Conservation (phyloP, 768 basidiomycete genomes). For the Mycena polygramma region DNA sequence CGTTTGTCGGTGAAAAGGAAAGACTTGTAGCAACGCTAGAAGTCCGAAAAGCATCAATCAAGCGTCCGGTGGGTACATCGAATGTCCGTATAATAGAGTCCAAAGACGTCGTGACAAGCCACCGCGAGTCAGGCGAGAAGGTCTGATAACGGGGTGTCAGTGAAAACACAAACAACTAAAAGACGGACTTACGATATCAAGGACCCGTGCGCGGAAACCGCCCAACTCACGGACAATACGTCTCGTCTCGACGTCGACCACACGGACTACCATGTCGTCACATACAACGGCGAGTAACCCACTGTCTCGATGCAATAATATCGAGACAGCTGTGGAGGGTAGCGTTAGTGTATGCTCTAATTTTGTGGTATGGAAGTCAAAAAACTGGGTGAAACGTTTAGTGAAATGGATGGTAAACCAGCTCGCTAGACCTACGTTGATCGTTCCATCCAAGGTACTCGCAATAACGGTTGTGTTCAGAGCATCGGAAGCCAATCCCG, state of each 20-base stretch:
- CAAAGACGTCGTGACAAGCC: conserved; percentile 90
- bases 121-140: conserved; percentile 95
- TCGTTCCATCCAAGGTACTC: conserved; percentile 87
- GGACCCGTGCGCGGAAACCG: conserved; percentile 85
- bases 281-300: conserved; percentile 86
- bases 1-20: conserved; percentile 93
- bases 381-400: conserved; percentile 73
- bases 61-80: conserved; percentile 91
- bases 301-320: conserved; percentile 86
- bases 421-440: conserved; percentile 75
- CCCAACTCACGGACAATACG: conserved; percentile 90
- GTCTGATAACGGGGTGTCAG: conserved; percentile 61
- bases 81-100: conserved; percentile 96
- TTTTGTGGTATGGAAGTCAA: conserved; percentile 92
- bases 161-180: conserved; percentile 1
- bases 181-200: conserved; percentile 80
- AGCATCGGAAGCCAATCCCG: conserved; percentile 88
- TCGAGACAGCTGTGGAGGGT: conserved; percentile 76
- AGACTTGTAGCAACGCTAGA: conserved; percentile 90
- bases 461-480: conserved; percentile 87
- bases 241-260: conserved; percentile 93
- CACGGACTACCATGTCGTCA: conserved; percentile 87
- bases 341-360: conserved; percentile 77
- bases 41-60: conserved; percentile 94
- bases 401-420: not conserved